A percentile compares a stretch with the other conserved stretches of the same genome.
phyloP scores from a whole-genome alignment of 768 basidiomycete species.

The Tylopilus subfusipes region DNA sequence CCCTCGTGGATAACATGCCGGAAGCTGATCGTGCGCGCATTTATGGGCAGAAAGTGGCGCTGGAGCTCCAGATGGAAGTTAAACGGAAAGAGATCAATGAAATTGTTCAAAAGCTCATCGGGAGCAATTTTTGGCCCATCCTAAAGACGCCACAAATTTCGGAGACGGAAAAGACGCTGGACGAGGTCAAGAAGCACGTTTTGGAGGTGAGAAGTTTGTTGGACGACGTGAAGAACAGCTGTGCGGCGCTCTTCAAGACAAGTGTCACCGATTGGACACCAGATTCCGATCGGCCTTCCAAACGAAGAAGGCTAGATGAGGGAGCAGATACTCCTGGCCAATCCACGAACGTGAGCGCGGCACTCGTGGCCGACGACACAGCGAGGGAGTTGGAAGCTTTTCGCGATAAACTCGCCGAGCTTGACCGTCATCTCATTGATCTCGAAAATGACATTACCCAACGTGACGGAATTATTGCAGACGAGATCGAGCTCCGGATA shows the following conservation, averaged over 20 bases:
- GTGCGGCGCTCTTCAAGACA: constrained; percentile 21
- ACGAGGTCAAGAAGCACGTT: constrained; percentile 29
- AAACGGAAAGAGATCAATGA: constrained; percentile 35
- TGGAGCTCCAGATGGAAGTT: constrained; percentile 22
- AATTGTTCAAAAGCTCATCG: constrained; percentile 29
- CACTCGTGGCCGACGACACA: constrained; percentile 1
- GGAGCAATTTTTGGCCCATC: constrained; percentile 40
- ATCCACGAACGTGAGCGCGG: background rate
- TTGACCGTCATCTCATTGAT: constrained; percentile 30
- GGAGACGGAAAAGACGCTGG: constrained; percentile 23
- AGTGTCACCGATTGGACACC: constrained; percentile 6
- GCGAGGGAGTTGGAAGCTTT: constrained; percentile 26
- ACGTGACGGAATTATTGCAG: constrained; percentile 28
- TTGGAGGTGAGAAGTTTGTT: constrained; percentile 28
- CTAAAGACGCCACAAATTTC: constrained; percentile 23
- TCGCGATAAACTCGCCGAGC: constrained; percentile 25
- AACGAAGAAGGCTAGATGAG: constrained; percentile 26
- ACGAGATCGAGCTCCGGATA: constrained; percentile 31
- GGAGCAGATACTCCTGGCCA: background rate
- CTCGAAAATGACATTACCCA: constrained; percentile 38
- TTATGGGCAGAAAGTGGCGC: constrained; percentile 17
- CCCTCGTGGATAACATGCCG: constrained; percentile 21
- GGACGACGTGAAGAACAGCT: constrained; percentile 23
- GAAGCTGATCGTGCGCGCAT: constrained; percentile 25
- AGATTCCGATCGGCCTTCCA: constrained; percentile 24